These are phyloP conservation scores for Xylariaceae sp. DNA, from an alignment of 2,329 filamentous ascomycete genomes.

Conservation along the genomic window DNA sequence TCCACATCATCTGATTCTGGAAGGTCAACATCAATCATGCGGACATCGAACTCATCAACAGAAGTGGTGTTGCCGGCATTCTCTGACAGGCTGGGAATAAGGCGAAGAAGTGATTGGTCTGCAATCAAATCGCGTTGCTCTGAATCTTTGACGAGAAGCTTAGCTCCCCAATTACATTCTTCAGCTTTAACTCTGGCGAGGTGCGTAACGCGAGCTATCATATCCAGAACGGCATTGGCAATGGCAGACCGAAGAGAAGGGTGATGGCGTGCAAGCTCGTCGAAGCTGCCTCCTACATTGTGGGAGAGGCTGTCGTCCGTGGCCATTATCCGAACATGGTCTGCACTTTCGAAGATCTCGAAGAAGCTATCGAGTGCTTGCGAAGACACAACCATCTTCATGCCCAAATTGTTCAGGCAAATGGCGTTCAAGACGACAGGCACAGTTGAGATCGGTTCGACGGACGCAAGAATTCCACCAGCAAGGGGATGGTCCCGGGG, in stretches of 20 bases:
- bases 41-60: conserved; percentile 49
- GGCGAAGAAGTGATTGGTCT: conserved; percentile 37
- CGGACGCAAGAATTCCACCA: conserved; percentile 74
- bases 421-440: conserved; percentile 89
- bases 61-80: conserved; percentile 38
- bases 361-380: conserved; percentile 81
- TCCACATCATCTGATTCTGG: conserved; percentile 22
- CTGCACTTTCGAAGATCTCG: conserved; percentile 91
- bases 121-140: conserved; percentile 56
- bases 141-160: conserved; percentile 61
- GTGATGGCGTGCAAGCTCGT: conserved; percentile 92
- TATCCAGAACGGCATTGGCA: conserved; percentile 77
- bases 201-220: conserved; percentile 76
- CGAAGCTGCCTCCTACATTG: conserved; percentile 76
- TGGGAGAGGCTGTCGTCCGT: conserved; percentile 64
- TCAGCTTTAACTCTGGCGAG: conserved; percentile 67
- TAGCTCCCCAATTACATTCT: conserved; percentile 68
- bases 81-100: conserved; percentile 19
- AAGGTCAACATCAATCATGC: conserved; percentile 58
- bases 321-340: conserved; percentile 80
- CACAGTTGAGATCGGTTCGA: conserved; percentile 81
- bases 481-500: conserved; percentile 47
- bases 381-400: conserved; percentile 81
- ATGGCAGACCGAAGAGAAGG: conserved; percentile 76
- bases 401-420: conserved; percentile 80